Evolutionary conservation across 441 rosid species (phyloP), one percentile per base, ranked within the genome.

Genomic region (Biscutella laevigata): DNA sequence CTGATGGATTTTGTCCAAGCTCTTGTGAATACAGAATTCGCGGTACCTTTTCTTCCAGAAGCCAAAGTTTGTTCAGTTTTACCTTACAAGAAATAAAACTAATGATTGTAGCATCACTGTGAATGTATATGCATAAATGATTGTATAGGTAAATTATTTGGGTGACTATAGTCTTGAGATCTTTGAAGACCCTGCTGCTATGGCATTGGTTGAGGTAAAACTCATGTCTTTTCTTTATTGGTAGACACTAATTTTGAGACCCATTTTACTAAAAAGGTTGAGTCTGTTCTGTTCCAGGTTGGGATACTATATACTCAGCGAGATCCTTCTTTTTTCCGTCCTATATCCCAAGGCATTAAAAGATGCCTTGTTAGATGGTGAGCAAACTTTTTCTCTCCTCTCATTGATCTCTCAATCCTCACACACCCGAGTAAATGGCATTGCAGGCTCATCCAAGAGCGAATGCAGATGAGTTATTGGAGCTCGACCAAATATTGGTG

Each of bases 361-460:
- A 79, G 95, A 74, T 86, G 99, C 20, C 89, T 86, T 61, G 84
- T 75, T 35, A 86, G 99, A 86, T 92, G 99, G 97, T 86, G 63
- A 70, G 77, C 14, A 44, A 58, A 6, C 12, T 26, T 40, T 25
- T 17, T 49, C 11, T 26, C 24, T 44, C 36, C 4, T 16, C 26
- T 24, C 32, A 12, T 36, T 37, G 38, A 37, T 50, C 48, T 24
- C 54, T 40, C 46, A 57, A n/a, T 34, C 58, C 38, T 57, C 36
- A 39, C 55, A 54, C 35, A 57, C 37, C 1, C 4, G 7, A 26
- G 26, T 50, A 12, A 34, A 36, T 9, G 4, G 2, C 16, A 26
- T 63, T 57, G 44, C 82, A 88, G 99, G 97, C 86, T 86, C 67
- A 85, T 92, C 61, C 78, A 77, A 70, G 83, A 84, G 69, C 66